phyloP scores from a whole-genome alignment of 352 stramenopile genomes.

The Globisporangium nagaii region DNA sequence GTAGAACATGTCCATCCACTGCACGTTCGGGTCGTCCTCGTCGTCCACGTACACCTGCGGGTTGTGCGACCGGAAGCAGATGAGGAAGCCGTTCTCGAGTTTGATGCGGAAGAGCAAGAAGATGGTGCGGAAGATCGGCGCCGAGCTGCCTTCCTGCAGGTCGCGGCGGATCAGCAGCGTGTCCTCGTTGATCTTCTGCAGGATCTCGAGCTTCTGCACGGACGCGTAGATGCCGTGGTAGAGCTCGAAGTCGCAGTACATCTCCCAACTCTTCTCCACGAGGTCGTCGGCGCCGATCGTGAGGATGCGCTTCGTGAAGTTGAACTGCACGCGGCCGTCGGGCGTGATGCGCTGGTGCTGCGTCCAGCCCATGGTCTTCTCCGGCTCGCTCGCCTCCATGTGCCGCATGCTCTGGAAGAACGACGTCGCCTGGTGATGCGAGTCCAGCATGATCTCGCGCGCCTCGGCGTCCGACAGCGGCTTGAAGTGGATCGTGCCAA shows the following conservation, averaged over 20 bases:
- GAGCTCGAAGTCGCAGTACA: constrained; percentile 74
- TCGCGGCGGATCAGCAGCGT: constrained; percentile 70
- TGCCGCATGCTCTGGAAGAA: constrained; percentile 62
- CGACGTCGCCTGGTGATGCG: constrained; percentile 55
- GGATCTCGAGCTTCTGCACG: constrained; percentile 73
- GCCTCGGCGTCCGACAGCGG: constrained; percentile 38
- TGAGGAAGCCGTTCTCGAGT: constrained; percentile 62
- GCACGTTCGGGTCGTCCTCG: constrained; percentile 71
- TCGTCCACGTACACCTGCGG: constrained; percentile 56
- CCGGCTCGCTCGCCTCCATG: constrained; percentile 16
- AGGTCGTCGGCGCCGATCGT: constrained; percentile 59
- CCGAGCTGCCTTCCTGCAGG: constrained; percentile 49
- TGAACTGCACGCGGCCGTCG: constrained; percentile 69
- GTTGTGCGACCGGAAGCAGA: constrained; percentile 80
- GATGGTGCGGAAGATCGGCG: constrained; percentile 70
- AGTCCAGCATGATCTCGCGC: constrained; percentile 64
- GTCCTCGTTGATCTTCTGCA: constrained; percentile 75
- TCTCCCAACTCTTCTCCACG: constrained; percentile 71
- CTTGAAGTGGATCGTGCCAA: constrained; percentile 63
- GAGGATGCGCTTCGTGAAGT: constrained; percentile 70
- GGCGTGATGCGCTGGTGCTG: constrained; percentile 62
- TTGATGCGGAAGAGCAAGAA: constrained; percentile 74
- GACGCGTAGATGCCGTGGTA: constrained; percentile 77
- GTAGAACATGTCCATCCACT: constrained; percentile 87
- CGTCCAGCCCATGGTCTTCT: constrained; percentile 81